Conservation (phyloP, 2,329 filamentous ascomycete species). For the Aspergillus melleus region DNA sequence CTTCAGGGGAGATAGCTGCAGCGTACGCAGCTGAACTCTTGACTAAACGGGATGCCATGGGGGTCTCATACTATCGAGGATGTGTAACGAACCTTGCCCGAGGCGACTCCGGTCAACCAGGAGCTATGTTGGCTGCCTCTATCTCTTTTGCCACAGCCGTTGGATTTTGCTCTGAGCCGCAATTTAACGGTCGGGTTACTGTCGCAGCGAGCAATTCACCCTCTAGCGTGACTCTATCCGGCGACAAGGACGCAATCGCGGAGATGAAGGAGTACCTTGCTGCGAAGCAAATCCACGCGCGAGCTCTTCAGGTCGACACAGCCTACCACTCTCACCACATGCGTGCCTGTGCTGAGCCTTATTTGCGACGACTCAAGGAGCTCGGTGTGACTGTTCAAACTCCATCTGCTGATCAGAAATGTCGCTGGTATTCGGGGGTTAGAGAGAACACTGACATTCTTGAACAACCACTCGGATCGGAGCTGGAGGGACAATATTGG, state of each 20-base stretch:
- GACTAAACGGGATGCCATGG: conserved; percentile 40
- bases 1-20: conserved; percentile 51
- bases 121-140: conserved; percentile 51
- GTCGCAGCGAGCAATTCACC: conserved; percentile 41
- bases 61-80: conserved; percentile 41
- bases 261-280: conserved; percentile 26
- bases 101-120: conserved; percentile 19
- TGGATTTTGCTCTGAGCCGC: conserved; percentile 14
- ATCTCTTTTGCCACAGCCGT: conserved; percentile 33
- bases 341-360: conserved; percentile 26
- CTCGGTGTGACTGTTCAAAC: background rate
- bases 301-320: conserved; percentile 39
- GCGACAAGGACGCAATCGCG: conserved; percentile 34
- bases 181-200: conserved; percentile 22
- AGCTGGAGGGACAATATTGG: conserved; percentile 34
- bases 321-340: conserved; percentile 49
- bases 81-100: conserved; percentile 24
- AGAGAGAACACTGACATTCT: conserved; percentile 28
- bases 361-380: conserved; percentile 10
- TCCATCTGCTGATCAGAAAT: background rate
- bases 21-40: conserved; percentile 50
- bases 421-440: background rate
- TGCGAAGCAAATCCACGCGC: conserved; percentile 22
- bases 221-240: conserved; percentile 43
- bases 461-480: background rate